Percentiles rank a stretch among this genome's conserved stretches.
phyloP scores from a whole-genome alignment of 2,329 filamentous ascomycete species.

The Diaporthe vexans region DNA sequence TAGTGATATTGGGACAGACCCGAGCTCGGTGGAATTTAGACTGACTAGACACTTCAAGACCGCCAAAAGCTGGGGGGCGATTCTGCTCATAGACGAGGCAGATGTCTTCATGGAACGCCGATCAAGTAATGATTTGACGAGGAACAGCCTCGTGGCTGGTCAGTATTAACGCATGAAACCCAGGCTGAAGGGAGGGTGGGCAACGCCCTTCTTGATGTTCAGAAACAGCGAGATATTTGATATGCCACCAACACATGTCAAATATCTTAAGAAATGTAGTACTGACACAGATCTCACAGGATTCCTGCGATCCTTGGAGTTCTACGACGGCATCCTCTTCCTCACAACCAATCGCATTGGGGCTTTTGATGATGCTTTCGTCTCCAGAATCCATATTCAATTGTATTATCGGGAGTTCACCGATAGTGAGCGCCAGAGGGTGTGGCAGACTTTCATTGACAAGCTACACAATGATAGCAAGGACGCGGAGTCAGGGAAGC shows the following conservation, averaged over 20 bases:
- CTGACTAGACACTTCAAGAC: constrained; percentile 38
- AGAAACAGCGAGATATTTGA: background rate
- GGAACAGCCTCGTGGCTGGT: constrained; percentile 51
- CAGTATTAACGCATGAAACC: background rate
- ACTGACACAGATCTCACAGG: constrained; percentile 37
- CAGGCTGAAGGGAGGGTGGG: no score
- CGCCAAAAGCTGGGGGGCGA: constrained; percentile 44
- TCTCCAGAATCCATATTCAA: constrained; percentile 50
- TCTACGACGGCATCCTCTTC: constrained; percentile 51
- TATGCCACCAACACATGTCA: background rate
- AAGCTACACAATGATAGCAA: constrained; percentile 43
- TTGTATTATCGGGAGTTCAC: constrained; percentile 48
- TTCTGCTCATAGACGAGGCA: constrained; percentile 51
- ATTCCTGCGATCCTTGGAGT: constrained; percentile 50
- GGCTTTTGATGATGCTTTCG: constrained; percentile 50
- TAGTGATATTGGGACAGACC: constrained; percentile 47
- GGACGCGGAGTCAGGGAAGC: constrained; percentile 43
- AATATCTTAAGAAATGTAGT: background rate
- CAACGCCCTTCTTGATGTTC: background rate
- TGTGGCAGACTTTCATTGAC: constrained; percentile 50
- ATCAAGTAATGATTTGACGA: constrained; percentile 45
- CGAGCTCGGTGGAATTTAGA: background rate
- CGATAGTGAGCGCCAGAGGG: constrained; percentile 44
- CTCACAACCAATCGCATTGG: constrained; percentile 50
- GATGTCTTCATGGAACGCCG: constrained; percentile 53